Evolutionary conservation across 768 basidiomycete species (phyloP), one percentile per base, ranked within the genome.

Genomic region (Psilocybe subaeruginosa): DNA sequence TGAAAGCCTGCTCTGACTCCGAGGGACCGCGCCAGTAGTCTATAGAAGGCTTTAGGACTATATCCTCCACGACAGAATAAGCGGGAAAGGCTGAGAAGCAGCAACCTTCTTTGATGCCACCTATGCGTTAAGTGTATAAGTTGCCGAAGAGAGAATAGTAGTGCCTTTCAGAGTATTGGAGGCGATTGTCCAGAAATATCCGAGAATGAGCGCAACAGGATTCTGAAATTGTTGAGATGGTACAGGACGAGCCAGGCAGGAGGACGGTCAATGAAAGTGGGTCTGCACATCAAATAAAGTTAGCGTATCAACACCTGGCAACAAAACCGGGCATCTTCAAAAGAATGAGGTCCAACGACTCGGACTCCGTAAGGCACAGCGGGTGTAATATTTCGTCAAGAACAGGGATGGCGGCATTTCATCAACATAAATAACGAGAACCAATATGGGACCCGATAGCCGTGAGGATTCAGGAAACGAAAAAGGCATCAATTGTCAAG

Each of bases 11-110:
- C 16, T 35, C 35, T 51, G 35, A 33, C 17, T 62, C 61, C 61
- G 56, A 57, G 50, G 57, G 50, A 57, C 61, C 61, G 61, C 56
- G 61, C 51, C 61, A 30, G 61, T 29, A 41, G n/a, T 41, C 12
- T 50, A 27, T 29, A 54, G 37, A 54, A 54, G 53, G 2, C n/a
- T 41, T 35, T 17, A n/a, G 29, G 37, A 23, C 46, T 47, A 37
- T 45, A 39, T 47, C 16, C 31, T 52, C 48, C 39, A 46, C 19
- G 49, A 30, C 49, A 50, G 16, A 7, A 19, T 50, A 50, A 19
- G 49, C 49, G 49, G 49, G 19, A 30, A 53, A 29, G 53, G 54
- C 27, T 35, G 52, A 46, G 53, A 54, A 43, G 53, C 35, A 54
- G 33, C 59, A 43, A 60, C 31, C 53, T 46, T 47, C 53, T 54